Base-by-base conservation (phyloP, 192 early-diverging fungal species). In the Backusella psychrophila region DNA sequence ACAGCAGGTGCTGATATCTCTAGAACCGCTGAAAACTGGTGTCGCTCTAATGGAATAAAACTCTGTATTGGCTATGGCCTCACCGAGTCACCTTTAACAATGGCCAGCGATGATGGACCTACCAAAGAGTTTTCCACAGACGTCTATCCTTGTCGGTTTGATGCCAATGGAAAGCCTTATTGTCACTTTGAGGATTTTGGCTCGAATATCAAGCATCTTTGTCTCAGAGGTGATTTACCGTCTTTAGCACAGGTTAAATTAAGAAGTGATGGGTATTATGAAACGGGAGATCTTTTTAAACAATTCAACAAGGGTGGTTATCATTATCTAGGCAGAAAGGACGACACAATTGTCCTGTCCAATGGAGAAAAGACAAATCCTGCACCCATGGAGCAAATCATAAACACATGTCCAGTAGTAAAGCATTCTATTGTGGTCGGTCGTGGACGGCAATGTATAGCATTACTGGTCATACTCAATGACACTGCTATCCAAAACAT, bases 341-440 rank as follows among this genome's bases (percentile, higher is more conserved):
- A 78, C 26, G 77, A 59, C 66, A 75, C 33, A 21, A 49, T 17
- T 26, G 33, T 41, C 36, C 67, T 76, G 75, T 23, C 23, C 69
- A 82, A 82, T 36, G 81, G 81, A 31, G 77, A 82, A 73, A 82
- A 82, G 59, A 82, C 81, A 12, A 78, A 75, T 29, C 81, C 81
- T 15, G 2, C 75, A 4, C 67, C 77, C 29, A 78, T 82, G 42
- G 79, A 80, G 39, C 44, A 19, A 6, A 39, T 34, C 5, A 77
- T 80, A 26, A 11, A 35, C 4, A 23, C 38, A 6, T 35, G 44
- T 36, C 59, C 23, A 26, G 11, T 78, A 6, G 66, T 82, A 39
- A 14, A 23, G 0, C 49, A 82, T 1, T 68, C 46, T 19, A 59
- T 35, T 33, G 71, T 82, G 9, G 29, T 75, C 52, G 81, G 69